These are phyloP conservation scores for Elaeis oleifera DNA, from an alignment of 202 grass and related monocot genomes.

Conservation along the genomic window DNA sequence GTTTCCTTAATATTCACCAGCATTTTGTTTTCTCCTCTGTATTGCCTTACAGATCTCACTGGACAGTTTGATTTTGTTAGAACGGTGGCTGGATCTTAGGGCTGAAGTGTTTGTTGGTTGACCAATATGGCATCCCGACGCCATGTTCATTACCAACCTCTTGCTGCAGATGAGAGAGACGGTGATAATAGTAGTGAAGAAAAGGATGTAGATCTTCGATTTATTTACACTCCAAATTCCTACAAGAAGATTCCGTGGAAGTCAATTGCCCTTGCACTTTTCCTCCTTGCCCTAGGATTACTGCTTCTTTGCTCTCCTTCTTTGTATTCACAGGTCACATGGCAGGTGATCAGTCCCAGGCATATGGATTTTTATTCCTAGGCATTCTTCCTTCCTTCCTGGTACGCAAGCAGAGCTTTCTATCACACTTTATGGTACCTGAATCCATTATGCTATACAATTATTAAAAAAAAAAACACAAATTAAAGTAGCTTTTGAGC, in stretches of 20 bases:
- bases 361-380: conserved; percentile 54
- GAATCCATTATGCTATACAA: too few species aligned
- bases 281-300: conserved; percentile 49
- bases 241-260: conserved; percentile 57
- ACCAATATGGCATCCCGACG: conserved; percentile 53
- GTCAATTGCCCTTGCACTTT: conserved; percentile 61
- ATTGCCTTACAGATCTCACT: too few species aligned
- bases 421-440: too few species aligned
- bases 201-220: conserved; percentile 56
- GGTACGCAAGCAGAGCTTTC: conserved; percentile 34
- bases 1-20: too few species aligned
- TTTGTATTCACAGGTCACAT: conserved; percentile 64
- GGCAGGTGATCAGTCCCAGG: conserved; percentile 57
- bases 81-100: too few species aligned
- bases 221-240: conserved; percentile 66
- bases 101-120: not conserved
- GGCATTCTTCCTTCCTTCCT: conserved; percentile 75
- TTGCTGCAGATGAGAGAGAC: conserved; percentile 43
- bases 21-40: too few species aligned
- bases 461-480: too few species aligned
- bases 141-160: conserved; percentile 47
- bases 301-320: conserved; percentile 50
- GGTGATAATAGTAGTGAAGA: conserved; percentile 9
- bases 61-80: too few species aligned
- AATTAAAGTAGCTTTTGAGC: too few species aligned